Conservation (phyloP, 768 basidiomycete genomes). For the Leccinum disarticulatum region DNA sequence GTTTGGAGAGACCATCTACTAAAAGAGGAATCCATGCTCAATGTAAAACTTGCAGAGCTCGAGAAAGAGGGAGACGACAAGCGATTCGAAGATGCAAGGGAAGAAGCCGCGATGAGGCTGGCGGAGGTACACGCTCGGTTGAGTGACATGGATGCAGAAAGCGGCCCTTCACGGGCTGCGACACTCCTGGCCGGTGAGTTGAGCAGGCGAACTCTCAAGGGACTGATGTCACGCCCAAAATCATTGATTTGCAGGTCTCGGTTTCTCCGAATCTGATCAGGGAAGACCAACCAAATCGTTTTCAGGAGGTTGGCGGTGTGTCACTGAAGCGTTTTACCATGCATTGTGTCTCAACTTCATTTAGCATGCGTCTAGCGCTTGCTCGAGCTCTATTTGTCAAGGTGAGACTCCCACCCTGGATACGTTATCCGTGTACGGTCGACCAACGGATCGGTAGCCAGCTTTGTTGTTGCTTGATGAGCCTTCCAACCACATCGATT, state of each 20-base stretch:
- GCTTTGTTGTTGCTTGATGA: constrained; percentile 83
- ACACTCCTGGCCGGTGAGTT: constrained; percentile 76
- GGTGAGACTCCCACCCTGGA: constrained; percentile 34
- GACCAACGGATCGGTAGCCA: constrained; percentile 43
- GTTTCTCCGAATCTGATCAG: constrained; percentile 89
- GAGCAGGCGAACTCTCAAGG: neutral
- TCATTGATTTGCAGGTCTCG: constrained; percentile 59
- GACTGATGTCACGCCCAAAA: neutral
- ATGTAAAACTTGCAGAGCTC: constrained; percentile 67
- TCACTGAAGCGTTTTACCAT: neutral
- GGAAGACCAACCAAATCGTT: constrained; percentile 79
- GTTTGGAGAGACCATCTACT: constrained; percentile 95
- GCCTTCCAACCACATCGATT: constrained; percentile 96
- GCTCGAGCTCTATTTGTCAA: constrained; percentile 97
- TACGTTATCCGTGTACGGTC: neutral
- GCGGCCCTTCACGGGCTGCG: constrained; percentile 92
- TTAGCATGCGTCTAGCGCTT: constrained; percentile 91
- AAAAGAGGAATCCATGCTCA: constrained; percentile 78
- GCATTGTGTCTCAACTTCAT: neutral
- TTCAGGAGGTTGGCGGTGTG: constrained; percentile 91
- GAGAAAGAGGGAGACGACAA: constrained; percentile 78
- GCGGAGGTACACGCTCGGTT: constrained; percentile 88
- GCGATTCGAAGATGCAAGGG: constrained; percentile 78
- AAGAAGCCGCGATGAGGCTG: constrained; percentile 77
- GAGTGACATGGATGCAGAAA: constrained; percentile 98